phyloP scores from a whole-genome alignment of 139 green algal species.

The Chlamydomonas sp. region DNA sequence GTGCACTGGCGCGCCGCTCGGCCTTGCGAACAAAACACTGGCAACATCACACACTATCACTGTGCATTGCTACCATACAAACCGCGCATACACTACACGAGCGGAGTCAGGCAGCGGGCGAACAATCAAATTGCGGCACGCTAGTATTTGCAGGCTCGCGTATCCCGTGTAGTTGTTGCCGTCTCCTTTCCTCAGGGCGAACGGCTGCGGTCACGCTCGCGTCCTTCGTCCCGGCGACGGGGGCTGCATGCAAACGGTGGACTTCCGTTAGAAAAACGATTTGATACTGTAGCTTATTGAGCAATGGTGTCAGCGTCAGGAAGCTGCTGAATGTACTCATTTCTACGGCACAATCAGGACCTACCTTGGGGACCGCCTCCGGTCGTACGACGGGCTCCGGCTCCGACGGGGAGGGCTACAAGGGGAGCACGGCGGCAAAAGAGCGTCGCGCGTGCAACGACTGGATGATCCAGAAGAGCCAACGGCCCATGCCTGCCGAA shows the following conservation, averaged over 20 bases:
- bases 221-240: conserved; percentile 17
- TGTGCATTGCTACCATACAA: too few relatives aligned
- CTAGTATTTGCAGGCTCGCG: background rate
- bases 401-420: conserved; percentile 26
- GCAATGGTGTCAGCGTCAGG: too few relatives aligned
- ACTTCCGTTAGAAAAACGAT: background rate
- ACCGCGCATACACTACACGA: too few relatives aligned
- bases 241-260: conserved; percentile 2
- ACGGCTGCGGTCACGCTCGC: conserved; percentile 33
- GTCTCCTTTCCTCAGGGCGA: conserved; percentile 8
- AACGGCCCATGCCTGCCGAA: too few relatives aligned
- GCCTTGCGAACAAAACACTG: too few relatives aligned
- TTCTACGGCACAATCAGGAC: background rate
- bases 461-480: too few relatives aligned
- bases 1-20: too few relatives aligned
- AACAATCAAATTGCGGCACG: background rate
- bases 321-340: too few relatives aligned
- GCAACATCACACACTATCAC: too few relatives aligned
- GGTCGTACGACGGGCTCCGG: conserved; percentile 33
- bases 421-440: background rate
- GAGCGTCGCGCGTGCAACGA: background rate
- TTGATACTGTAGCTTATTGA: too few relatives aligned
- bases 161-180: background rate
- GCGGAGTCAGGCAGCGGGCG: too few relatives aligned
- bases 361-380: conserved; percentile 18